Evolutionary conservation across 2,329 filamentous ascomycete genomes (phyloP), one percentile per base, ranked within the genome.

Genomic region (Stromatinia cepivora): DNA sequence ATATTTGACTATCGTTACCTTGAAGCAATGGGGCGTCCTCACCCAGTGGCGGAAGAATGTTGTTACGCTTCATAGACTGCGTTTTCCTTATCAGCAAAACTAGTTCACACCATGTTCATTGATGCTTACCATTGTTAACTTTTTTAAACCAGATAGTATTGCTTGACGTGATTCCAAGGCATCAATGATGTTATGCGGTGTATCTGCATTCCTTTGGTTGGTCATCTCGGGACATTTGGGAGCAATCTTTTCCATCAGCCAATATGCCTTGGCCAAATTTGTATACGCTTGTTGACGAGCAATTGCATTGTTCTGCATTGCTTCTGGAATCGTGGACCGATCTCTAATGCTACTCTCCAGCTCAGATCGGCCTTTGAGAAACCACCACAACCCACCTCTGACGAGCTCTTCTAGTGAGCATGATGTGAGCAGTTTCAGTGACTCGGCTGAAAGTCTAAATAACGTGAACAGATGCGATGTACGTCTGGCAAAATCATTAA

Each of bases 371-470:
- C 93, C 94, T 74, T 88, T 90, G 58, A 97, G 78, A 76, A 97
- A 96, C 94, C 94, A 97, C 94, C 94, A 97, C 0, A 92, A 82
- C 4, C 88, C 89, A 34, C 89, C 90, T 70, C 92, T 86, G 13
- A 90, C 84, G 82, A 94, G 90, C 70, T 93, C 87, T 59, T 85
- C 83, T 0, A 90, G 84, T 0, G 87, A 82, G 64, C 87, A 90
- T 42, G 85, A 84, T 68, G 87, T 84, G 6, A 93, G 78, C 0
- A 92, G 88, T 72, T 87, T 88, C 42, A 90, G 83, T 45, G 89
- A 86, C 78, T 97, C 92, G 0, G 93, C 90, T 69, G 94, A 92
- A 56, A 94, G 80, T 50, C 88, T 85, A 77, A 97, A 96, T 3
- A 95, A 84, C 72, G 90, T 88, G 71, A 87, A 89, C 74, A 95